phyloP scores from a whole-genome alignment of 495 filamentous ascomycete genomes.

The Hypoxylon crocopeplum region DNA sequence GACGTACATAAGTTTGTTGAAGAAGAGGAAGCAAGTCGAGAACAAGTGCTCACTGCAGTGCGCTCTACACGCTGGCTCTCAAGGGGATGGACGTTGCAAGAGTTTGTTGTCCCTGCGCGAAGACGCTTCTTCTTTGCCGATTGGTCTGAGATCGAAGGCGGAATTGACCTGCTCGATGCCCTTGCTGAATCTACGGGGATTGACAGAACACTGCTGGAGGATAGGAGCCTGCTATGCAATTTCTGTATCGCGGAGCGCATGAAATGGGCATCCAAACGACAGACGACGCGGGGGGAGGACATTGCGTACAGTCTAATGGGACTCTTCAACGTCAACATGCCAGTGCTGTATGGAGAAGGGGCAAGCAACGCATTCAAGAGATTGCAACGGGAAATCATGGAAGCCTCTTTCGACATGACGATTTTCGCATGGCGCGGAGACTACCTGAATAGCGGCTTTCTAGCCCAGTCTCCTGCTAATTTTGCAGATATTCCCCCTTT shows the following conservation, averaged over 20 bases:
- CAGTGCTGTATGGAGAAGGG: constrained; percentile 32
- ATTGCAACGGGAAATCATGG: constrained; percentile 34
- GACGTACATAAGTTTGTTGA: constrained; percentile 1
- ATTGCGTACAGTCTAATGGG: constrained; percentile 25
- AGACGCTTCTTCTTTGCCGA: constrained; percentile 15
- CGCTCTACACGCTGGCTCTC: constrained; percentile 12
- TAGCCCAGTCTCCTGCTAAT: constrained; percentile 15
- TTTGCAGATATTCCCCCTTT: constrained; percentile 2
- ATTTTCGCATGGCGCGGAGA: constrained; percentile 31
- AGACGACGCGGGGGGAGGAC: constrained; percentile 20
- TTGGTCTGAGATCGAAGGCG: constrained; percentile 22
- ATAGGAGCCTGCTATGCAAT: neutral
- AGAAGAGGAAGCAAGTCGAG: neutral
- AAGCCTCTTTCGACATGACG: constrained; percentile 24
- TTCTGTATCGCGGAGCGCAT: constrained; percentile 20
- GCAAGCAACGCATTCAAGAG: constrained; percentile 16
- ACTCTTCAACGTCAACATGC: constrained; percentile 27
- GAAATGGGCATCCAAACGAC: constrained; percentile 25
- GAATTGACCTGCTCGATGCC: constrained; percentile 7
- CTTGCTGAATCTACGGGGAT: constrained; percentile 7
- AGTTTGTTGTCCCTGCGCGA: constrained; percentile 4
- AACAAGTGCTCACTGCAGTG: neutral
- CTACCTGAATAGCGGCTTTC: constrained; percentile 12
- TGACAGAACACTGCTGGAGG: neutral
- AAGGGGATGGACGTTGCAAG: constrained; percentile 31